Base-by-base conservation (phyloP, 257 asterid genomes). In the Fraxinus americana region DNA sequence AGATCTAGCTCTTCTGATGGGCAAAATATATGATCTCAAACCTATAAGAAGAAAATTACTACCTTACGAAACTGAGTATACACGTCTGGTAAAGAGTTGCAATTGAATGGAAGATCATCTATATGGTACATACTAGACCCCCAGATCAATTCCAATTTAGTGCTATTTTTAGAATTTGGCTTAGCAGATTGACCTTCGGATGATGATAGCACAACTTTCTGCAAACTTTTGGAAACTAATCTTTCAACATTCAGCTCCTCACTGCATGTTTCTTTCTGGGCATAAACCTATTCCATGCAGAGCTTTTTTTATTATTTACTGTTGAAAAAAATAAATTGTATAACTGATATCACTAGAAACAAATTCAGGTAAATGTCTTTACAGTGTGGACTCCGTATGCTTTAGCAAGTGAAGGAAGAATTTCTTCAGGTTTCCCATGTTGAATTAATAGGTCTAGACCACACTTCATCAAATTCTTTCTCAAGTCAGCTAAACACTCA, bases 11-110 rank as follows among this genome's bases (percentile, higher is more conserved):
- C 39, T 48, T 82, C 68, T 69, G 38, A 57, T 14, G 17, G 68
- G 69, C 30, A 75, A 77, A 43, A 74, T 57, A 61, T 67, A 2
- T 1, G 57, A 23, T 72, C 14, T 35, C 75, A 32, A 68, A 74
- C 61, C 29, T 41, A 19, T 25, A 23, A 32, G 27, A n/a, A 70
- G 50, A 72, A 23, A 67, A 74, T 69, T 9, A n/a, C 35, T 79
- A 95, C 99, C 99, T 93, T 91, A 69, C 99, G 98, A 63, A 93
- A 95, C 84, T 89, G 97, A 74, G 99, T 95, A 77, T 89, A 95
- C 21, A 93, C 78, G 77, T 93, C 98, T 23, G 98, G 99, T 43
- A 95, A 85, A 73, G 86, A 88, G 72, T 81, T 67, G 71, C 89
- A 87, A 78, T 84, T 82, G 75, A 88, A 93, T 36, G 98, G 94